Evolutionary conservation across 2,329 filamentous ascomycete genomes (phyloP).

Genomic region (Chaetothyriales sp.): DNA sequence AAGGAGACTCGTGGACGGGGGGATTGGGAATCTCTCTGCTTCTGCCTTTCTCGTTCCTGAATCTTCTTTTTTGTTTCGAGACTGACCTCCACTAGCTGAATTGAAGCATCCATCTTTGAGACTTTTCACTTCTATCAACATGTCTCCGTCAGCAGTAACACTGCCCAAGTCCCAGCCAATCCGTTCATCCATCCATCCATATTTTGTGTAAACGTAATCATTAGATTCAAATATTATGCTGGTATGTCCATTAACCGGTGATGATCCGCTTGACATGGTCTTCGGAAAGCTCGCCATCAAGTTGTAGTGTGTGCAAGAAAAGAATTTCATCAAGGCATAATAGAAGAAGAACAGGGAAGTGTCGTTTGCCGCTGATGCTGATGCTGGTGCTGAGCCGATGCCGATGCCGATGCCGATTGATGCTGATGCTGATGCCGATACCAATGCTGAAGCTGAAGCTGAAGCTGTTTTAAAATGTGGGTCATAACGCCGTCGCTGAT

Average conservation of each 20-base stretch:
- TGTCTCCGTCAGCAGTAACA: too few relatives aligned
- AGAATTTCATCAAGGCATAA: too few relatives aligned
- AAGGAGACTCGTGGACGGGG: too few relatives aligned
- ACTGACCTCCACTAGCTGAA: too few relatives aligned
- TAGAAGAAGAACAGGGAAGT: background rate
- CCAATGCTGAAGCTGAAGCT: background rate
- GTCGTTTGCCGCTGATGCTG: background rate
- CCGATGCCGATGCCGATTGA: background rate
- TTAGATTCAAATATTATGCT: background rate
- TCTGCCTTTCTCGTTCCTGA: too few relatives aligned
- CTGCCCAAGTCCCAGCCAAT: background rate
- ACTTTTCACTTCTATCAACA: too few relatives aligned
- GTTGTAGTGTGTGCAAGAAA: background rate
- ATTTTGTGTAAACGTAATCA: background rate
- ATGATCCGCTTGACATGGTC: background rate
- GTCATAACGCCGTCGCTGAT: background rate
- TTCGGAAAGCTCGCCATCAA: background rate
- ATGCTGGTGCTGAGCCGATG: background rate
- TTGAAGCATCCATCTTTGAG: too few relatives aligned
- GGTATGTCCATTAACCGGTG: background rate
- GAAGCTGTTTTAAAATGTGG: background rate
- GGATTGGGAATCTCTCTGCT: too few relatives aligned
- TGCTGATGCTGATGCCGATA: background rate
- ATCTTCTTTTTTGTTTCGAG: too few relatives aligned
- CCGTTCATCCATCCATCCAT: conserved; percentile 1